phyloP scores from a whole-genome alignment of 2,329 filamentous ascomycete species.

The Pseudonectria buxi region DNA sequence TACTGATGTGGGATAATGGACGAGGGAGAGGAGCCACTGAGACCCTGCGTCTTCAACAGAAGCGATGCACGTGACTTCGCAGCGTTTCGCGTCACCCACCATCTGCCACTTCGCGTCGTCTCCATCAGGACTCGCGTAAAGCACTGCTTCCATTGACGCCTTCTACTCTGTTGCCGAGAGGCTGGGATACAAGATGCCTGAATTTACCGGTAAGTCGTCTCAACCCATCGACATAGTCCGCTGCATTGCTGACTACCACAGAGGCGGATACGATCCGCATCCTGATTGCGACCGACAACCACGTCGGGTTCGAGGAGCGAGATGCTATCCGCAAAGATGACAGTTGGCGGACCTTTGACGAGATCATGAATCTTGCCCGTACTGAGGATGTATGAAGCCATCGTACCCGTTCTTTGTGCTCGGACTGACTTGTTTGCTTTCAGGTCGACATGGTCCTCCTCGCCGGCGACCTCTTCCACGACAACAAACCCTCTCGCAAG shows the following conservation, averaged over 20 bases:
- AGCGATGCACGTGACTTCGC: constrained; percentile 23
- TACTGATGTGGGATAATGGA: too few relatives aligned
- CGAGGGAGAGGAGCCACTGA: too few relatives aligned
- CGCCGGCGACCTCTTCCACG: constrained; percentile 92
- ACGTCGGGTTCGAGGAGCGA: constrained; percentile 94
- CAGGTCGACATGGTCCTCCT: constrained; percentile 93
- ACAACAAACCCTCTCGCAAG: constrained; percentile 94
- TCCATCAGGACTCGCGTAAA: constrained; percentile 12
- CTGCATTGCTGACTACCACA: constrained; percentile 19
- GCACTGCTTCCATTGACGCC: constrained; percentile 2
- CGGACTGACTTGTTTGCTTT: not conserved
- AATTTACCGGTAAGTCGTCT: constrained; percentile 21
- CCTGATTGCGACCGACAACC: constrained; percentile 89
- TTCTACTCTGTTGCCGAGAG: not conserved
- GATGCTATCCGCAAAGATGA: constrained; percentile 93
- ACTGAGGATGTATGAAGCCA: constrained; percentile 59
- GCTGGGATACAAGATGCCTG: constrained; percentile 18
- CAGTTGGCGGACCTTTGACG: constrained; percentile 93
- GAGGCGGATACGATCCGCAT: constrained; percentile 85
- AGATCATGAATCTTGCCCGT: constrained; percentile 84
- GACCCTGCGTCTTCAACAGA: too few relatives aligned
- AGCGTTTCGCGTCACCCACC: constrained; percentile 19
- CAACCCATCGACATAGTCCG: not conserved
- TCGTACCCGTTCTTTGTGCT: not conserved
- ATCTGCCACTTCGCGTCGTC: constrained; percentile 9